Evolutionary conservation across 345 rosid genomes (phyloP).

Genomic region (Syzygium aqueum): DNA sequence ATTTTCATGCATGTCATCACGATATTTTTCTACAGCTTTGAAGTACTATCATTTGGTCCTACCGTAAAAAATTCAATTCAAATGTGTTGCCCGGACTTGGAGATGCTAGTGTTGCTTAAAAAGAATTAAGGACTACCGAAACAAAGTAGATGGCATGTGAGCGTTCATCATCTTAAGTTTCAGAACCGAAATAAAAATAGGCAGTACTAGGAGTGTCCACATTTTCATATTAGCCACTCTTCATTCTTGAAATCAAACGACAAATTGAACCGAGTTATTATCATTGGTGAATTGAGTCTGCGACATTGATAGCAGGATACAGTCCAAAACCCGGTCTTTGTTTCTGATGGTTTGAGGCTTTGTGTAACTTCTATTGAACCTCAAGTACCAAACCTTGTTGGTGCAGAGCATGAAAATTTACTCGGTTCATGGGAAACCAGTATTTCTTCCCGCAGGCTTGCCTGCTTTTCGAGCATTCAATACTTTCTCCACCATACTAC

Average conservation of each 20-base stretch:
- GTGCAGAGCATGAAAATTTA: not conserved
- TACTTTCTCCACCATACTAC: constrained; percentile 56
- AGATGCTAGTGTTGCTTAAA: not conserved
- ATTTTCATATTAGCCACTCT: not conserved
- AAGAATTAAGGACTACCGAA: not conserved
- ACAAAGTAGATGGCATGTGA: not conserved
- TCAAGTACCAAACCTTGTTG: not conserved
- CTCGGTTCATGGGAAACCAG: not conserved
- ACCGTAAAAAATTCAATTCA: not conserved
- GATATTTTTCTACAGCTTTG: not conserved
- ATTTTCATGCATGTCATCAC: not conserved
- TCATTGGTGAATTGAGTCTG: not conserved
- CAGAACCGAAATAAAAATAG: not conserved
- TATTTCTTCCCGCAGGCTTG: not conserved
- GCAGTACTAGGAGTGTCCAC: not conserved
- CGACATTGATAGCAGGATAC: not conserved
- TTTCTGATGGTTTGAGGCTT: not conserved
- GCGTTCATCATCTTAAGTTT: not conserved
- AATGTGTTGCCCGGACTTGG: fast-evolving
- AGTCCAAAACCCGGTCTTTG: not conserved
- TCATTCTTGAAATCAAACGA: not conserved
- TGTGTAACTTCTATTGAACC: not conserved
- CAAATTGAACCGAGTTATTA: not conserved
- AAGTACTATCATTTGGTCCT: not conserved
- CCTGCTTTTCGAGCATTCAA: constrained; percentile 42